A percentile compares a stretch with the other conserved stretches of the same genome.
Evolutionary conservation across 1,139 yeast species (phyloP).

Genomic region (Arxiozyma bovina): DNA sequence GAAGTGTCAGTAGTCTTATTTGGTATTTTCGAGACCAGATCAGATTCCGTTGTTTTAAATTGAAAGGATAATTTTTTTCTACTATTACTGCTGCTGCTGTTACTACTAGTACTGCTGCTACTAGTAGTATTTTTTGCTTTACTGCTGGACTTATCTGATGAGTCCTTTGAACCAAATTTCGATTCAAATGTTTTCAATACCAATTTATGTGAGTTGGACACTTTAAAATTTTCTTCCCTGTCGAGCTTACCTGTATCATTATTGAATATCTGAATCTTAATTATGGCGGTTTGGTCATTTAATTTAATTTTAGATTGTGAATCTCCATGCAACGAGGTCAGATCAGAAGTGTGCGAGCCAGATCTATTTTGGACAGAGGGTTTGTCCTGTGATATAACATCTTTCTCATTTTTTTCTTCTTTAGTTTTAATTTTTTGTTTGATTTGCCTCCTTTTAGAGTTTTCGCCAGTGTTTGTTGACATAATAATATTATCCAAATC

Average conservation of each 20-base stretch:
- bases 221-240: not conserved
- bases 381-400: not conserved
- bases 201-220: not conserved
- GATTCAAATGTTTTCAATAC: not conserved
- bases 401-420: not conserved
- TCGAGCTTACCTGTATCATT: not conserved
- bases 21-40: not conserved
- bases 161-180: not conserved
- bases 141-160: not conserved
- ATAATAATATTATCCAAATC: slow-evolving; percentile 2
- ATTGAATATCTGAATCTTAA: not conserved
- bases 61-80: not conserved
- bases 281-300: not conserved
- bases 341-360: not conserved
- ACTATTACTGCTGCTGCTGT: too few species aligned
- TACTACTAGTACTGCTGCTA: too few species aligned
- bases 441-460: not conserved
- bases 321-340: not conserved
- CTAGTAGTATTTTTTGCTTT: not conserved
- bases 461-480: not conserved
- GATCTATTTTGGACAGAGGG: not conserved
- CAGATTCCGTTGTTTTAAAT: not conserved
- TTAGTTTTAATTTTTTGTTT: not conserved
- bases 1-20: not conserved
- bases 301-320: not conserved